Percentiles rank a stretch among this genome's conserved stretches.
These are phyloP conservation scores for Candolleomyces aberdarensis DNA, from an alignment of 768 basidiomycete species.

Conservation along the genomic window DNA sequence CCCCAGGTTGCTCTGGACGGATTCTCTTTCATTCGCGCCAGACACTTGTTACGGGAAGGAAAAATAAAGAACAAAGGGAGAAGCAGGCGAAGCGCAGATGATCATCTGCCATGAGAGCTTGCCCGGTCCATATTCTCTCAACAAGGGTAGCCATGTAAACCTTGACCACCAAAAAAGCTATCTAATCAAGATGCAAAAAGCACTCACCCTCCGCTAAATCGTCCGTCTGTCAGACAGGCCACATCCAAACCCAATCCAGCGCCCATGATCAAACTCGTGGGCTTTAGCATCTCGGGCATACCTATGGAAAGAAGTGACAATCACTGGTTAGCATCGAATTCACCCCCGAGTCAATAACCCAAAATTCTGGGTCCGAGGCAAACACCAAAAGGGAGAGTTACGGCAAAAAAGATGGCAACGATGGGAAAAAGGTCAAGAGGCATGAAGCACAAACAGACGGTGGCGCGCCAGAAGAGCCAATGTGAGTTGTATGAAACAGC, in stretches of 20 bases:
- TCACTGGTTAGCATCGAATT: background rate
- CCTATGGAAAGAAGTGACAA: constrained; percentile 41
- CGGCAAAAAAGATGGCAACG: constrained; percentile 16
- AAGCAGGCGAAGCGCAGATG: constrained; percentile 7
- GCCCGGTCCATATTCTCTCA: background rate
- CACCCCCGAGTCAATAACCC: constrained; percentile 9
- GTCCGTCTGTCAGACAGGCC: constrained; percentile 94
- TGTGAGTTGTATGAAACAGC: background rate
- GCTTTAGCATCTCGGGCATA: constrained; percentile 99
- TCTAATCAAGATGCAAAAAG: constrained; percentile 10
- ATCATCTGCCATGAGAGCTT: background rate
- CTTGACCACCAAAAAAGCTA: constrained; percentile 4
- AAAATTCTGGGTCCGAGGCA: constrained; percentile 7
- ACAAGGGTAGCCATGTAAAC: background rate
- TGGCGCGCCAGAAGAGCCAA: background rate
- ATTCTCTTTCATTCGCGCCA: background rate
- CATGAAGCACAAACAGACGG: background rate
- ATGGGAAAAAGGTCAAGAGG: constrained; percentile 19
- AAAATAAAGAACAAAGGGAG: constrained; percentile 12
- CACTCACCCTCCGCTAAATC: constrained; percentile 95
- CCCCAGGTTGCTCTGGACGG: too few relatives aligned
- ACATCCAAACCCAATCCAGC: constrained; percentile 95
- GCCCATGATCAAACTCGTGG: constrained; percentile 97
- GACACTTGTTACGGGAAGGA: background rate
- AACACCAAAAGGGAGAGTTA: constrained; percentile 11